Evolutionary conservation across 1,284 basidiomycete species (phyloP).

Genomic region (Puccinia novopanici): DNA sequence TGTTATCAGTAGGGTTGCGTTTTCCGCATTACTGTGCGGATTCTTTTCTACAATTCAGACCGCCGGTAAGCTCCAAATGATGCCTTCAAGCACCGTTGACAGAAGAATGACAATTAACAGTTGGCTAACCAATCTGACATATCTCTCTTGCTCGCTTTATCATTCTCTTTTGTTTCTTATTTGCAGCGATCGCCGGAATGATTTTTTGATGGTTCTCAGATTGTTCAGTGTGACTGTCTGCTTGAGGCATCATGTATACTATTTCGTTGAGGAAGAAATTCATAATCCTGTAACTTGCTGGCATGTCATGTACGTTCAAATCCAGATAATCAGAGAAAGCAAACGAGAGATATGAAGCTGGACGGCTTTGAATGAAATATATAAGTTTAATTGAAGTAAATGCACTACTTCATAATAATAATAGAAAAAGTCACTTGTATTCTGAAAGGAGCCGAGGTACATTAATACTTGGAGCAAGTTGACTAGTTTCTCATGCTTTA

Average conservation of each 20-base stretch:
- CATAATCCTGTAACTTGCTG: too few relatives aligned
- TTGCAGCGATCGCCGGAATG: slow-evolving; percentile 42
- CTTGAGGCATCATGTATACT: not conserved
- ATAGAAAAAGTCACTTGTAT: not conserved
- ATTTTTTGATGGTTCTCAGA: slow-evolving; percentile 14
- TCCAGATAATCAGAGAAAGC: not conserved
- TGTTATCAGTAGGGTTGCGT: slow-evolving; percentile 28
- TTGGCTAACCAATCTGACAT: too few relatives aligned
- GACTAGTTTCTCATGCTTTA: slow-evolving; percentile 18
- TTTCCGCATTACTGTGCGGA: slow-evolving; percentile 56
- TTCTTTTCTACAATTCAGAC: slow-evolving; percentile 60
- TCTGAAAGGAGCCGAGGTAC: not conserved
- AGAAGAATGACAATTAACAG: too few relatives aligned
- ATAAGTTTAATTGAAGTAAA: not conserved
- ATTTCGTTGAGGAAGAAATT: not conserved
- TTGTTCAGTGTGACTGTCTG: not conserved
- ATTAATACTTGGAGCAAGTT: too few relatives aligned
- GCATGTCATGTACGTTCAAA: too few relatives aligned
- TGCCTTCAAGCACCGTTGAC: not conserved
- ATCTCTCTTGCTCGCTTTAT: not conserved
- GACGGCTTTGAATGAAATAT: too few relatives aligned
- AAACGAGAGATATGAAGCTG: not conserved
- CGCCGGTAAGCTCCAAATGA: slow-evolving; percentile 54
- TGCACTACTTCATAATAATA: too few relatives aligned
- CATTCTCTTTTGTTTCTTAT: not conserved